Evolutionary conservation across 352 stramenopile genomes (phyloP), one percentile per base, ranked within the genome.

Genomic region (Phytophthora capsici): DNA sequence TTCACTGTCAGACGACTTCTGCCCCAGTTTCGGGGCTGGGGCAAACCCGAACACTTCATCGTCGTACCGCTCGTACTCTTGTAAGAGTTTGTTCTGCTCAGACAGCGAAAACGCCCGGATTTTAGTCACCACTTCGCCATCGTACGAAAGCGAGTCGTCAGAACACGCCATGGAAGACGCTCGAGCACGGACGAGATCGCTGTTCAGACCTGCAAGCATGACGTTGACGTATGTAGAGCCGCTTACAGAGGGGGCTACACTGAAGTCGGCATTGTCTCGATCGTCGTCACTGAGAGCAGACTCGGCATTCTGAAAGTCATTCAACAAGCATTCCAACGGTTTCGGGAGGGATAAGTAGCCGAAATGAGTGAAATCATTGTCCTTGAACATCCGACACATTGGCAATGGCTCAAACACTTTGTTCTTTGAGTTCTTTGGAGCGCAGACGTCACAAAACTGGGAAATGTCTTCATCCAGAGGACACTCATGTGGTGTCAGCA

Each of bases 321-420:
- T 80, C 32, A 93, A 57, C 19, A 93, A 72, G 23, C 70, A 72
- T 51, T 90, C 82, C 6, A 93, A 66, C 0, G 85, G 85, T 55
- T 84, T 88, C 0, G 85, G 85, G 0, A 91, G 72, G n/a, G 72
- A 77, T 6, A 71, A 32, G 41, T 74, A 67, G 34, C 57, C 53
- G 32, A 78, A 78, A 57, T 78, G 57, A 1, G 69, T 66, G 63
- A 75, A 60, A 55, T 72, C 36, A 26, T 57, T 78, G 49, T 88
- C 70, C 44, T 57, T 78, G 40, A 93, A 91, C 85, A 93, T 90
- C 12, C 81, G 82, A 44, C 77, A 93, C 77, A 91, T 89, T 4
- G 85, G 85, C 49, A 91, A 46, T 16, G 85, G 83, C 51, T 90
- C 85, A 50, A 93, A 93, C 12, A 69, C 74, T 66, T 83, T 84